Conservation (phyloP, 163 green algal species). For the Scenedesmus sp. region DNA sequence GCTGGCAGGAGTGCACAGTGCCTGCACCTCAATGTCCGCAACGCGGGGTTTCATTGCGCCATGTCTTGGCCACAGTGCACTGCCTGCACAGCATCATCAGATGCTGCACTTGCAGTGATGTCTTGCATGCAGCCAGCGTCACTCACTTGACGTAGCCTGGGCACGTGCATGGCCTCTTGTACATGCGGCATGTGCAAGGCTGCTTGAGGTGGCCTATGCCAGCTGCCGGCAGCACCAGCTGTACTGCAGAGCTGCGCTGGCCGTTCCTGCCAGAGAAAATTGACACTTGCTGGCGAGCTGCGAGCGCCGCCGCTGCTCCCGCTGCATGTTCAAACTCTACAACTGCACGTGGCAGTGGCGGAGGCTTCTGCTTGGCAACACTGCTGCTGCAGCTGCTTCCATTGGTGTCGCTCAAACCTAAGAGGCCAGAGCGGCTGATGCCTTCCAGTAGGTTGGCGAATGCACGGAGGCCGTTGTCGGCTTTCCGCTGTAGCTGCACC, state of each 20-base stretch:
- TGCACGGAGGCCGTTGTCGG: neutral
- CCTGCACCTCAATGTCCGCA: too few species aligned
- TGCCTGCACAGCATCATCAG: neutral
- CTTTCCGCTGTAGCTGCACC: neutral
- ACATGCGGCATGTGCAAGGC: neutral
- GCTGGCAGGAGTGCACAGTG: too few species aligned
- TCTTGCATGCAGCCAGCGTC: neutral
- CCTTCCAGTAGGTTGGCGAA: neutral
- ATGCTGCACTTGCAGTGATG: neutral
- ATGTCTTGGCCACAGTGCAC: neutral
- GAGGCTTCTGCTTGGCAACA: neutral
- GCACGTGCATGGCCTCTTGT: neutral
- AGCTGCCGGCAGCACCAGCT: slow-evolving; percentile 1
- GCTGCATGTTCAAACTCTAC: neutral
- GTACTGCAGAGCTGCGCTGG: neutral
- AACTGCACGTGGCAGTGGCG: slow-evolving; percentile 9
- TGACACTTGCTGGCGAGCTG: neutral
- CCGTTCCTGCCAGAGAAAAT: slow-evolving; percentile 15
- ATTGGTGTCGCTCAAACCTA: neutral
- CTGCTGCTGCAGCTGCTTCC: neutral
- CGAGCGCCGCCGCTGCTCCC: neutral
- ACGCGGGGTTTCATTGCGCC: neutral
- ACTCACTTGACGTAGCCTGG: slow-evolving; percentile 27
- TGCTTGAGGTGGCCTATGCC: slow-evolving; percentile 1
- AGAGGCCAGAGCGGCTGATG: neutral